Evolutionary conservation across 2,329 filamentous ascomycete genomes (phyloP).

Genomic region (Colletotrichum sp.): DNA sequence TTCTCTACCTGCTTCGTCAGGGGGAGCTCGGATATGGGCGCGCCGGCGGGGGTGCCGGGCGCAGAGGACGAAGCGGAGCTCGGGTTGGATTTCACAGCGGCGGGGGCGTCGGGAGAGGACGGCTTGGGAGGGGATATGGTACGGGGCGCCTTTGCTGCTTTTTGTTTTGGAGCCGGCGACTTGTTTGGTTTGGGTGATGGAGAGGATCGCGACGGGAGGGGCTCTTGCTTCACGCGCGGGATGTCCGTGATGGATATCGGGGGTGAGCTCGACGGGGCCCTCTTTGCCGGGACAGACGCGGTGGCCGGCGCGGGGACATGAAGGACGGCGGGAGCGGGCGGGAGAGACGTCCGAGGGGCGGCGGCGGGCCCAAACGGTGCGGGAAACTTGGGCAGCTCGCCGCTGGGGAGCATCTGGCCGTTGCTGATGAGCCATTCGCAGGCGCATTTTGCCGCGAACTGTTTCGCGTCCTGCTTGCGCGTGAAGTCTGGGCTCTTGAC

Average conservation of each 20-base stretch:
- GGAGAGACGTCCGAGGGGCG: not conserved
- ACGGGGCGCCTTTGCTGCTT: conserved; percentile 17
- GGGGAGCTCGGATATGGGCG: not conserved
- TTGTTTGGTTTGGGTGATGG: not conserved
- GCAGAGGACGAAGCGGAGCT: not conserved
- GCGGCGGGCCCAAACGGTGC: conserved; percentile 7
- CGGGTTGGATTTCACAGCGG: not conserved
- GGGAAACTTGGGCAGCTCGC: conserved; percentile 21
- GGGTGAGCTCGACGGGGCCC: not conserved
- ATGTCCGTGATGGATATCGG: not conserved
- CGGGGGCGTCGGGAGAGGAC: not conserved
- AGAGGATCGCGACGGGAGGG: not conserved
- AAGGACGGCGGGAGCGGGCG: not conserved
- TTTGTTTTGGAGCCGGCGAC: not conserved
- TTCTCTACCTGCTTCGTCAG: conserved; percentile 31
- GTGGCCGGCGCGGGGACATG: not conserved
- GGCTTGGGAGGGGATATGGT: not conserved
- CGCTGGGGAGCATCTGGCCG: conserved; percentile 30
- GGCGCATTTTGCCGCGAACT: conserved; percentile 56
- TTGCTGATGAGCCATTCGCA: conserved; percentile 42
- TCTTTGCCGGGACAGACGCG: not conserved
- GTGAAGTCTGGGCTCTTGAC: conserved; percentile 1
- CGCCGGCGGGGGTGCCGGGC: not conserved
- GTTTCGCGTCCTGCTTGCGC: conserved; percentile 48
- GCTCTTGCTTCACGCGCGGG: not conserved